phyloP scores from a whole-genome alignment of 805 yeast species.

The Spathaspora passalidarum region DNA sequence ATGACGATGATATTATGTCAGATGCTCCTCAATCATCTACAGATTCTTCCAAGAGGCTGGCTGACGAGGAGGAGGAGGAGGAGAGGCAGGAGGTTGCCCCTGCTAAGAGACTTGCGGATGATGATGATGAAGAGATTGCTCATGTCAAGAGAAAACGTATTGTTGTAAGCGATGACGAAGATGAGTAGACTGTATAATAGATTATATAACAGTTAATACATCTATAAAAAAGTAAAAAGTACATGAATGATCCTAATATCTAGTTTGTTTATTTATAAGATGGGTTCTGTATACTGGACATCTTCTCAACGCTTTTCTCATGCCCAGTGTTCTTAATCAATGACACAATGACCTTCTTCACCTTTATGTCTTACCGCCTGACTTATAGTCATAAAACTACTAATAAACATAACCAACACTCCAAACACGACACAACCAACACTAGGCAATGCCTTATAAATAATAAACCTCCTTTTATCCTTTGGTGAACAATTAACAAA shows the following conservation, averaged over 20 bases:
- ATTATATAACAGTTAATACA: neutral
- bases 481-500: slow-evolving; percentile 14
- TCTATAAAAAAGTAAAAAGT: neutral
- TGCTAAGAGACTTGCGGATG: neutral
- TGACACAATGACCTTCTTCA: slow-evolving; percentile 50
- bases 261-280: neutral
- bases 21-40: neutral
- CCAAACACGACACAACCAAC: slow-evolving; percentile 70
- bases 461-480: slow-evolving; percentile 26
- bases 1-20: slow-evolving; percentile 8
- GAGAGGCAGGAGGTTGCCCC: no score
- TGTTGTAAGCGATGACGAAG: slow-evolving; percentile 1
- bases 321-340: slow-evolving; percentile 18
- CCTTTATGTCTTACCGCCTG: slow-evolving; percentile 36
- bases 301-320: neutral
- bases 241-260: no score
- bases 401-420: slow-evolving; percentile 67
- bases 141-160: neutral
- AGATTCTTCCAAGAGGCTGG: neutral
- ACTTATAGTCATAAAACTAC: slow-evolving; percentile 72
- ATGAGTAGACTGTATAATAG: neutral
- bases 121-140: neutral
- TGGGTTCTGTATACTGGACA: neutral
- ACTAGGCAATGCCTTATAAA: slow-evolving; percentile 51
- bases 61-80: neutral